phyloP scores from a whole-genome alignment of 768 basidiomycete species.

The Grammothele lineata region DNA sequence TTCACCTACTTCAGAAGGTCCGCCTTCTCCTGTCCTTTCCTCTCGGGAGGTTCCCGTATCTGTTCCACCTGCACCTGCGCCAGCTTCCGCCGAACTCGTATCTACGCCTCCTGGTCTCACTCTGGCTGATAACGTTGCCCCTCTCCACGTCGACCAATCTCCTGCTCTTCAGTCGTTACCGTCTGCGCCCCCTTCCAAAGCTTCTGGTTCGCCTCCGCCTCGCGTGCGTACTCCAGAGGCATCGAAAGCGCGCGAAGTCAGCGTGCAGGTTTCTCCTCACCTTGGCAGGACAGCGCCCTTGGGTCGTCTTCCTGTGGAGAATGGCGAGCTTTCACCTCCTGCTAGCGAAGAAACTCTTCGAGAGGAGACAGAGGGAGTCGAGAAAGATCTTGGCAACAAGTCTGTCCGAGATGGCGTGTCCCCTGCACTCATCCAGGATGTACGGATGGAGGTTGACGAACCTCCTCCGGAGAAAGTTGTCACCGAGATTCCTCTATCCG shows the following conservation, averaged over 20 bases:
- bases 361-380: conserved; percentile 8
- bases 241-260: neutral
- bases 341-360: conserved; percentile 12
- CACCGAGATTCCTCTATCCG: conserved; percentile 38
- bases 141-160: too few relatives aligned
- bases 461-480: conserved; percentile 1
- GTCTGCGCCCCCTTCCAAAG: too few relatives aligned
- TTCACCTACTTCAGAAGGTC: conserved; percentile 5
- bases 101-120: too few relatives aligned
- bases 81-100: too few relatives aligned
- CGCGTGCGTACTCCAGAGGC: neutral
- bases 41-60: neutral
- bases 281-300: neutral
- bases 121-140: too few relatives aligned
- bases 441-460: neutral
- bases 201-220: neutral
- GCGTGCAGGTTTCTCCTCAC: neutral
- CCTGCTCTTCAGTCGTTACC: too few relatives aligned
- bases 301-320: conserved; percentile 1
- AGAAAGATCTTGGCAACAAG: conserved; percentile 4
- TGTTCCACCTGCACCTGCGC: neutral
- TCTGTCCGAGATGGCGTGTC: conserved; percentile 1
- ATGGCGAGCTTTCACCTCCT: conserved; percentile 11
- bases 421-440: neutral
- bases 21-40: neutral